These are phyloP conservation scores for Ascochyta viciae-villosae DNA, from an alignment of 2,329 filamentous ascomycete species.

Conservation along the genomic window DNA sequence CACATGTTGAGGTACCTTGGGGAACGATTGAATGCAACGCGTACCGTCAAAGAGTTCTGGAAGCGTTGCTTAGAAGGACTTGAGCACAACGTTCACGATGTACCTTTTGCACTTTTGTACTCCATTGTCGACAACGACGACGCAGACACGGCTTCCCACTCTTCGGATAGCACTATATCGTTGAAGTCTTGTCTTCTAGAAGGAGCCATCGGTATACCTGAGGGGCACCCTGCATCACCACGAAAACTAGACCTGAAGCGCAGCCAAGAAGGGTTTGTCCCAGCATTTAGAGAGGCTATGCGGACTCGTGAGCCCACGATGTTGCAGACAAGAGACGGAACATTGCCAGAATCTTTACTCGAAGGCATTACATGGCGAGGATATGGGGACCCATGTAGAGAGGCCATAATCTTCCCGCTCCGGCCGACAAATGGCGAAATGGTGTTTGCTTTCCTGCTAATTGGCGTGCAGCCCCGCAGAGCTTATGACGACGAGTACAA, in stretches of 20 bases:
- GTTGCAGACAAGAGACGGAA: conserved; percentile 35
- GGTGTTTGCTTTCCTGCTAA: conserved; percentile 40
- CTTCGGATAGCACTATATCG: conserved; percentile 36
- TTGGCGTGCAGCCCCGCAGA: conserved; percentile 44
- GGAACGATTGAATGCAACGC: conserved; percentile 42
- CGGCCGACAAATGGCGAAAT: conserved; percentile 40
- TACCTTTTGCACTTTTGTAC: conserved; percentile 45
- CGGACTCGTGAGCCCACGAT: conserved; percentile 39
- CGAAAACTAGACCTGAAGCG: conserved; percentile 37
- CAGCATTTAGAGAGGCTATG: conserved; percentile 45
- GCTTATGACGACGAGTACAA: conserved; percentile 45
- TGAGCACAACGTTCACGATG: conserved; percentile 47
- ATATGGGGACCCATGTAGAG: conserved; percentile 41
- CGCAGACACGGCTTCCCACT: conserved; percentile 32
- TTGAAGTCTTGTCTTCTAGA: conserved; percentile 41
- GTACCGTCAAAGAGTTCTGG: conserved; percentile 53
- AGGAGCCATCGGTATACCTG: conserved; percentile 42
- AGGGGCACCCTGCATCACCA: conserved; percentile 39
- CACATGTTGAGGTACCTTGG: conserved; percentile 50
- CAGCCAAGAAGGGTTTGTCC: conserved; percentile 40
- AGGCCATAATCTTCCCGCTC: conserved; percentile 44
- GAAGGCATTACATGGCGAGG: conserved; percentile 44
- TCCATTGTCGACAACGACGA: conserved; percentile 40
- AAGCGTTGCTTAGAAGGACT: conserved; percentile 58
- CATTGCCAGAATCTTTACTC: conserved; percentile 34